phyloP scores from a whole-genome alignment of 768 basidiomycete genomes.

The Tremella yokohamensis region DNA sequence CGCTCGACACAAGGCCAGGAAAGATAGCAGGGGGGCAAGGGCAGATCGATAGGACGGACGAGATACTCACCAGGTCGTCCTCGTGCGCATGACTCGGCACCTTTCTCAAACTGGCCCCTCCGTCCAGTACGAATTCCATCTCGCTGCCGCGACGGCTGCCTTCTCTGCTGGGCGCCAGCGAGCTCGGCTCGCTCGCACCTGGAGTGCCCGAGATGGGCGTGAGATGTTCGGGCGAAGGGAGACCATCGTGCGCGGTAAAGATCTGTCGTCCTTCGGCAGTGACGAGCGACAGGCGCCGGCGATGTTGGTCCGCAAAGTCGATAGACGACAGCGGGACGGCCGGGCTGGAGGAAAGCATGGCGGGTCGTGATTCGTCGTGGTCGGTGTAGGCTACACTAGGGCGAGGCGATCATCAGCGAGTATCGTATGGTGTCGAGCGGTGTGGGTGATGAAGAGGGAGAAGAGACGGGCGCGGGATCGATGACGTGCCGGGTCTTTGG shows the following conservation, averaged over 20 bases:
- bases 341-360: slow-evolving; percentile 46
- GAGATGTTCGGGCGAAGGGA: slow-evolving; percentile 43
- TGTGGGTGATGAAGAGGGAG: no score
- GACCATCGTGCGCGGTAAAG: slow-evolving; percentile 38
- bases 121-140: neutral
- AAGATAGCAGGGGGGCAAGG: no score
- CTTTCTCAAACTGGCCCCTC: slow-evolving; percentile 16
- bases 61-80: slow-evolving; percentile 36
- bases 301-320: slow-evolving; percentile 26
- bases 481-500: no score
- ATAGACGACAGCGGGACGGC: slow-evolving; percentile 45
- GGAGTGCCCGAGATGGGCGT: slow-evolving; percentile 36
- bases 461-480: no score
- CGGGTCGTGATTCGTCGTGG: neutral
- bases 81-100: slow-evolving; percentile 32
- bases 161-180: slow-evolving; percentile 9
- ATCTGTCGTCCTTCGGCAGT: slow-evolving; percentile 39
- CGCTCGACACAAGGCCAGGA: no score
- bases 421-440: no score
- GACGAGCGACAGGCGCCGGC: slow-evolving; percentile 39
- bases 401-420: no score
- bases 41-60: neutral
- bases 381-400: no score
- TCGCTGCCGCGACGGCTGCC: slow-evolving; percentile 17
- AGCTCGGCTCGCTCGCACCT: slow-evolving; percentile 10